These are phyloP conservation scores for Mercurialis annua DNA, from an alignment of 345 rosid species.

Conservation along the genomic window DNA sequence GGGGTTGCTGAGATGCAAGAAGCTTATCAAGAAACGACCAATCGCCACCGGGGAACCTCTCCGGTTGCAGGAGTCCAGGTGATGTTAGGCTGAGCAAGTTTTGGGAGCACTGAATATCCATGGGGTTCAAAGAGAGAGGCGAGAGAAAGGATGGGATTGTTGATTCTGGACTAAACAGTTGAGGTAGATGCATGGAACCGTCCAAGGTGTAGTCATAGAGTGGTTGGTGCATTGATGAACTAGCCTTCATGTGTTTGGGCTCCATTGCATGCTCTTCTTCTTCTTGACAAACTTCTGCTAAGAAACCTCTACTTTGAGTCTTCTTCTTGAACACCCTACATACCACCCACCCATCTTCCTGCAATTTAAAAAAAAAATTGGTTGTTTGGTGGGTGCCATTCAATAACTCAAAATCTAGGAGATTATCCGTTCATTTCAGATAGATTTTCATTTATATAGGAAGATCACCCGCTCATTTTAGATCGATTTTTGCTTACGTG, in stretches of 20 bases:
- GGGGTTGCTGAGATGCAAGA: conserved; percentile 50
- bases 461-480: too few species aligned
- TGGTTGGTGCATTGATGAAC: conserved; percentile 25
- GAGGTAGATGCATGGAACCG: conserved; percentile 75
- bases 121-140: conserved; percentile 38
- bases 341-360: conserved; percentile 77
- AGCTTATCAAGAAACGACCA: conserved; percentile 91
- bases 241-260: conserved; percentile 24
- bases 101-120: conserved; percentile 57
- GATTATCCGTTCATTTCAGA: too few species aligned
- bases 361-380: conserved; percentile 13
- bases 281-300: conserved; percentile 39
- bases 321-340: conserved; percentile 77
- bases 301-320: conserved; percentile 56
- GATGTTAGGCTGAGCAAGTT: conserved; percentile 65
- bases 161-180: conserved; percentile 72
- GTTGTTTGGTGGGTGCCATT: too few species aligned
- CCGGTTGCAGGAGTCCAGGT: conserved; percentile 25
- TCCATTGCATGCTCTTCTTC: too few species aligned
- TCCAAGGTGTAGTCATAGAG: conserved; percentile 31
- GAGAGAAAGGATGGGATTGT: conserved; percentile 28
- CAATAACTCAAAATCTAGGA: too few species aligned
- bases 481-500: too few species aligned
- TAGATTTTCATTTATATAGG: too few species aligned
- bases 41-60: conserved; percentile 55